Conservation (phyloP, 2,329 filamentous ascomycete species). For the Trichophyton schoenleinii region DNA sequence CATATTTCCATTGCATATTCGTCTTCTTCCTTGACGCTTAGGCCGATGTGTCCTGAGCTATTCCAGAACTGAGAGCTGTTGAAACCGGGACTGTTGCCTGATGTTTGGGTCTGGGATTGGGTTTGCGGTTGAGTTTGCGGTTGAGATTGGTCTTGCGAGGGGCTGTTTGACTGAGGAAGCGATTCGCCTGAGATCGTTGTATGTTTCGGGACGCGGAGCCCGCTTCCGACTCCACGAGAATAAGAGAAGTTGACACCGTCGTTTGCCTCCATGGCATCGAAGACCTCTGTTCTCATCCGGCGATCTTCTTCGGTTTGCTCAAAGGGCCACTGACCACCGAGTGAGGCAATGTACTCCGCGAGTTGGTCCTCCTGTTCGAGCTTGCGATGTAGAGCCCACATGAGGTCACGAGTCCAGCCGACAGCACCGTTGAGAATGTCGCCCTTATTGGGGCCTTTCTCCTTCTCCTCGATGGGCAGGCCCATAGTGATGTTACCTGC, state of each 20-base stretch:
- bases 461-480: slow-evolving; percentile 87
- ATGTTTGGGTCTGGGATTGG: slow-evolving; percentile 30
- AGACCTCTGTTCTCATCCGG: slow-evolving; percentile 86
- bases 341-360: slow-evolving; percentile 57
- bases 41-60: slow-evolving; percentile 40
- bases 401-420: slow-evolving; percentile 91
- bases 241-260: slow-evolving; percentile 66
- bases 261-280: slow-evolving; percentile 75
- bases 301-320: slow-evolving; percentile 82
- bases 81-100: slow-evolving; percentile 45
- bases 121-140: background rate
- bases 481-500: slow-evolving; percentile 82
- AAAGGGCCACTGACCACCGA: slow-evolving; percentile 67
- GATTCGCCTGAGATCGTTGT: slow-evolving; percentile 83
- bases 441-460: slow-evolving; percentile 97
- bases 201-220: slow-evolving; percentile 80
- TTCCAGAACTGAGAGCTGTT: slow-evolving; percentile 44
- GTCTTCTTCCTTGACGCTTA: slow-evolving; percentile 87
- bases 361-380: slow-evolving; percentile 81
- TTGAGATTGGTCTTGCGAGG: background rate
- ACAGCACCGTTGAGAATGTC: slow-evolving; percentile 96
- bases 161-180: slow-evolving; percentile 30
- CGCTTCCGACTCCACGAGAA: slow-evolving; percentile 68
- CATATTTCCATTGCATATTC: slow-evolving; percentile 72
- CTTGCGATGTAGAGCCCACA: slow-evolving; percentile 91